Conservation (phyloP, 2,329 filamentous ascomycete genomes). For the Hypocrella siamensis region DNA sequence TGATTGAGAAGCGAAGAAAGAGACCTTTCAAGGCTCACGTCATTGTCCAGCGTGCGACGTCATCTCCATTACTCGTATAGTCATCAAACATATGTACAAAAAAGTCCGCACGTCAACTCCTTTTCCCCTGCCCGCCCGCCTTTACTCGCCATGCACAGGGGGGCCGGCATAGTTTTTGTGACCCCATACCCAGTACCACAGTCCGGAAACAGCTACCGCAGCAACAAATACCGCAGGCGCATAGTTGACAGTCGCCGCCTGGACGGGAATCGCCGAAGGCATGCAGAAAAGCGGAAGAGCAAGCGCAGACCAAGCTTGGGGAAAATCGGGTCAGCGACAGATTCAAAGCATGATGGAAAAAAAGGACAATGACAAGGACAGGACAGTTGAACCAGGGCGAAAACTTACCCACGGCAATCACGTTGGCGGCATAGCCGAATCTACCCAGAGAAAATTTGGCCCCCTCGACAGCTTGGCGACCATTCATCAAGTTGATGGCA, state of each 20-base stretch:
- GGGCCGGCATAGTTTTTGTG: conserved; percentile 53
- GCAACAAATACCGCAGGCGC: conserved; percentile 59
- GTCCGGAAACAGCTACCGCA: conserved; percentile 41
- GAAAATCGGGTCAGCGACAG: conserved; percentile 4
- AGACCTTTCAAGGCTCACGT: too few relatives aligned
- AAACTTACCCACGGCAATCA: conserved; percentile 47
- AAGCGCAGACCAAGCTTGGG: conserved; percentile 46
- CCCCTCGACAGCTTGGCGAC: conserved; percentile 40
- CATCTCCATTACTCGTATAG: too few relatives aligned
- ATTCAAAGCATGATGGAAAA: not conserved
- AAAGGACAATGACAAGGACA: not conserved
- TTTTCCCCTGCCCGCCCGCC: not conserved
- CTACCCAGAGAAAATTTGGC: conserved; percentile 46
- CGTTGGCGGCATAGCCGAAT: conserved; percentile 45
- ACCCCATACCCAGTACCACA: conserved; percentile 58
- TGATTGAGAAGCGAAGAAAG: too few relatives aligned
- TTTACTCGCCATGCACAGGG: conserved; percentile 24
- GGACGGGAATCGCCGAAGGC: conserved; percentile 48
- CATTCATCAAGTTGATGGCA: conserved; percentile 43
- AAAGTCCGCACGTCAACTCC: too few relatives aligned
- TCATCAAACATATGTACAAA: too few relatives aligned
- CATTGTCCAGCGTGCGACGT: too few relatives aligned
- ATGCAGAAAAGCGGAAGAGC: conserved; percentile 63
- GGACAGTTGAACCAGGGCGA: too few relatives aligned
- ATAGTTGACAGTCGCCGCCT: conserved; percentile 49